These are phyloP conservation scores for Arthrobotrys musiformis DNA, from an alignment of 2,329 filamentous ascomycete species.

Conservation along the genomic window DNA sequence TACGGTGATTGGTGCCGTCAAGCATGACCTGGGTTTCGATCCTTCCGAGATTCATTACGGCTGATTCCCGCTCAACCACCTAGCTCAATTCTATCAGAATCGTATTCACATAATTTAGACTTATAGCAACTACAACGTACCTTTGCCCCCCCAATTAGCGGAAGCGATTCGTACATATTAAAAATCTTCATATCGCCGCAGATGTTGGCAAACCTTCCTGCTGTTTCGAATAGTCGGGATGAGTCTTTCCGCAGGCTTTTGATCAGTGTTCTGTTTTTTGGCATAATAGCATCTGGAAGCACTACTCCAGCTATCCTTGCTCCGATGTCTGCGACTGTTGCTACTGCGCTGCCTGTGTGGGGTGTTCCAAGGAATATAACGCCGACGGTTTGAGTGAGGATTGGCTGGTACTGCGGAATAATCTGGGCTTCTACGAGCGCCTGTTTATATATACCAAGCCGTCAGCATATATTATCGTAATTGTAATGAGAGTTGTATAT, in stretches of 20 bases:
- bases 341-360: slow-evolving; percentile 36
- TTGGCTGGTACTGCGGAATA: slow-evolving; percentile 47
- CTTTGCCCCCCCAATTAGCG: slow-evolving; percentile 32
- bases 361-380: slow-evolving; percentile 52
- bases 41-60: slow-evolving; percentile 44
- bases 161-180: slow-evolving; percentile 50
- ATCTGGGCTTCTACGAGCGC: slow-evolving; percentile 48
- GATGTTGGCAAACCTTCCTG: slow-evolving; percentile 40
- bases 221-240: slow-evolving; percentile 40
- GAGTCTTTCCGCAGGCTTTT: slow-evolving; percentile 47
- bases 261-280: slow-evolving; percentile 41
- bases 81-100: background rate
- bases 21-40: slow-evolving; percentile 51
- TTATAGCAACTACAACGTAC: slow-evolving; percentile 19
- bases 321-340: slow-evolving; percentile 41
- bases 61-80: slow-evolving; percentile 45
- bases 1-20: slow-evolving; percentile 43
- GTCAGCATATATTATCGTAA: background rate
- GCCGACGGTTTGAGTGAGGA: slow-evolving; percentile 40
- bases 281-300: slow-evolving; percentile 50
- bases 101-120: background rate
- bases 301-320: slow-evolving; percentile 40
- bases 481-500: background rate
- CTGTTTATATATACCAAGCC: background rate
- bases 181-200: slow-evolving; percentile 49